Evolutionary conservation across 2,329 filamentous ascomycete genomes (phyloP).

Genomic region (Talaromyces sp.): DNA sequence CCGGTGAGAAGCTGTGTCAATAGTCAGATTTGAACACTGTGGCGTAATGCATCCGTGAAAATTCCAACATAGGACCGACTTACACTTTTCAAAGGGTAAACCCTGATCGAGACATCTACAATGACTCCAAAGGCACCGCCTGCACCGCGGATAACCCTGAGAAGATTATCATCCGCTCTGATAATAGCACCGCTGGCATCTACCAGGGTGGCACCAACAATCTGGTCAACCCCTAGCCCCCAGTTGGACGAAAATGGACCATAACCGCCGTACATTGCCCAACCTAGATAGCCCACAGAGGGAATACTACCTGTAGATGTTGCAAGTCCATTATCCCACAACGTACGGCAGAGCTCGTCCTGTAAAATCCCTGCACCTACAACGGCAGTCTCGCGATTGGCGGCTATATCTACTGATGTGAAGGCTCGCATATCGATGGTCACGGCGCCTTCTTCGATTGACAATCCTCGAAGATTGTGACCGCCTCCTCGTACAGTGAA

Average conservation of each 20-base stretch:
- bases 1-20: constrained; percentile 18
- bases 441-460: constrained; percentile 25
- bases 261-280: constrained; percentile 36
- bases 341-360: constrained; percentile 20
- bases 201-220: constrained; percentile 36
- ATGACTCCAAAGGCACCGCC: constrained; percentile 39
- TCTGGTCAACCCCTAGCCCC: constrained; percentile 37
- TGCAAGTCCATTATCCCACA: constrained; percentile 25
- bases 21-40: background rate
- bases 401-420: constrained; percentile 22
- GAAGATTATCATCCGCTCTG: constrained; percentile 32
- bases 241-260: constrained; percentile 24
- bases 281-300: constrained; percentile 33
- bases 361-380: constrained; percentile 34
- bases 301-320: constrained; percentile 20
- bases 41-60: constrained; percentile 16
- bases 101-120: constrained; percentile 36
- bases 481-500: constrained; percentile 30
- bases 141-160: constrained; percentile 37
- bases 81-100: constrained; percentile 22
- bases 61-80: background rate
- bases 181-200: constrained; percentile 32
- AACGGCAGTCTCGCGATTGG: constrained; percentile 22
- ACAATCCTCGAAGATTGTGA: constrained; percentile 30
- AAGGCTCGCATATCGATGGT: constrained; percentile 37